A percentile compares a stretch with the other conserved stretches of the same genome.
Evolutionary conservation across 305 asterid genomes (phyloP).

Genomic region (Fraxinus dipetala): DNA sequence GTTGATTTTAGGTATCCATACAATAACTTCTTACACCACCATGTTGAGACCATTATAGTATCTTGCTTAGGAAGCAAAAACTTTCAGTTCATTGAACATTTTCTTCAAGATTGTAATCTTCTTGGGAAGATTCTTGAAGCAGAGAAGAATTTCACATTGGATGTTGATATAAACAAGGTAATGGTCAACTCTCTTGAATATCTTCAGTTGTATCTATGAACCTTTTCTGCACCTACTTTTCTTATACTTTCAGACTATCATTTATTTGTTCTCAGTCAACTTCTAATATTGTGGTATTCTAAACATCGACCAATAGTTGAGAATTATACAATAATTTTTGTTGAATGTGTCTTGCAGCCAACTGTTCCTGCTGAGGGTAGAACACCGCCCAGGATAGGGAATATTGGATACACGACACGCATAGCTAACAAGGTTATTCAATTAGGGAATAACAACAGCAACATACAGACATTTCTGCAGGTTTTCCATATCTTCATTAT

Average conservation of each 20-base stretch:
- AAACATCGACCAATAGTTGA: background rate
- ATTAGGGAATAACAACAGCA: slow-evolving; percentile 52
- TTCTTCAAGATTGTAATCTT: slow-evolving; percentile 75
- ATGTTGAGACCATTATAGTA: slow-evolving; percentile 46
- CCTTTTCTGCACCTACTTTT: background rate
- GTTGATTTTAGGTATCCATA: slow-evolving; percentile 63
- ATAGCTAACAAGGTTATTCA: slow-evolving; percentile 83
- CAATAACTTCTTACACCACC: slow-evolving; percentile 46
- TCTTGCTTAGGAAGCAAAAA: slow-evolving; percentile 88
- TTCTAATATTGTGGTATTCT: slow-evolving; percentile 7
- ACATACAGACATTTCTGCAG: slow-evolving; percentile 67
- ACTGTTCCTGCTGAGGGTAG: slow-evolving; percentile 67
- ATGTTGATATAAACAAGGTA: slow-evolving; percentile 54
- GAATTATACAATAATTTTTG: background rate
- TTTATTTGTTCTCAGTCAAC: background rate
- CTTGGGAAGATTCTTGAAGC: slow-evolving; percentile 75
- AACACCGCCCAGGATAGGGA: slow-evolving; percentile 78
- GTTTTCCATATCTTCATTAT: slow-evolving; percentile 28
- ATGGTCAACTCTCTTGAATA: background rate
- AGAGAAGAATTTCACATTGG: slow-evolving; percentile 55
- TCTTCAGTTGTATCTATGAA: background rate
- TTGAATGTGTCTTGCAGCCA: slow-evolving; percentile 54
- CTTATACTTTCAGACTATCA: background rate
- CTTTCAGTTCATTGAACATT: slow-evolving; percentile 62
- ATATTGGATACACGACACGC: slow-evolving; percentile 84